Conservation (phyloP, 2,329 filamentous ascomycete genomes). For the Sphaerostilbella broomeana region DNA sequence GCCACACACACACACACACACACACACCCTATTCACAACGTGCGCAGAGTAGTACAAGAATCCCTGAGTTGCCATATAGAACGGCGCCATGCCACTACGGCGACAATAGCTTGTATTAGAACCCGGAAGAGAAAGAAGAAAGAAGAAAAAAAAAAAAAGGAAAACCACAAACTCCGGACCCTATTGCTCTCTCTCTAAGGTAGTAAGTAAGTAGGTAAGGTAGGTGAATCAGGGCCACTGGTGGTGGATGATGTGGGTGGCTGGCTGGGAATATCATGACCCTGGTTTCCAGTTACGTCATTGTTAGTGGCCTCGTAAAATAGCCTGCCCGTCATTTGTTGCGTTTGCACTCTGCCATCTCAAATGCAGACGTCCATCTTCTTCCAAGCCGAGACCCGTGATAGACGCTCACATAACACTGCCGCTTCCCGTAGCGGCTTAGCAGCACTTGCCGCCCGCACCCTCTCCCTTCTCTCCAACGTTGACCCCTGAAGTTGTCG, state of each 20-base stretch:
- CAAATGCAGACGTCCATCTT: conserved; percentile 11
- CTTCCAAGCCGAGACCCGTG: not conserved
- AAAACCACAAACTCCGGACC: conserved; percentile 43
- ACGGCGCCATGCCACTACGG: conserved; percentile 18
- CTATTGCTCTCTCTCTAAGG: conserved; percentile 36
- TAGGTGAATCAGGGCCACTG: conserved; percentile 6
- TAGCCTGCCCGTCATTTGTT: conserved; percentile 11
- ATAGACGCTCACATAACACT: not conserved
- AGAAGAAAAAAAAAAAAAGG: not conserved
- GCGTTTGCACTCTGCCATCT: conserved; percentile 11
- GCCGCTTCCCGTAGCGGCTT: conserved; percentile 25
- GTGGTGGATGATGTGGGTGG: no score
- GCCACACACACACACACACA: no score
- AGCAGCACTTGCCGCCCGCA: conserved; percentile 70
- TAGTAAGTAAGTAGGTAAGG: conserved; percentile 16
- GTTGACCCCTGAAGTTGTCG: conserved; percentile 54
- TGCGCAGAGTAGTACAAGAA: no score
- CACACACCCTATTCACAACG: no score
- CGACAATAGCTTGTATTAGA: conserved; percentile 35
- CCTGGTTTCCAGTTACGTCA: conserved; percentile 14
- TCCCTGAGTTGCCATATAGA: conserved; percentile 5
- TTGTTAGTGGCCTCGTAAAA: conserved; percentile 11
- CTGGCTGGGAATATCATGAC: conserved; percentile 9
- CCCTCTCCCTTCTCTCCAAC: conserved; percentile 57
- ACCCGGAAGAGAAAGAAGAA: conserved; percentile 35